Evolutionary conservation across 2,329 filamentous ascomycete genomes (phyloP).

Genomic region (Dichotomopilus funicola): DNA sequence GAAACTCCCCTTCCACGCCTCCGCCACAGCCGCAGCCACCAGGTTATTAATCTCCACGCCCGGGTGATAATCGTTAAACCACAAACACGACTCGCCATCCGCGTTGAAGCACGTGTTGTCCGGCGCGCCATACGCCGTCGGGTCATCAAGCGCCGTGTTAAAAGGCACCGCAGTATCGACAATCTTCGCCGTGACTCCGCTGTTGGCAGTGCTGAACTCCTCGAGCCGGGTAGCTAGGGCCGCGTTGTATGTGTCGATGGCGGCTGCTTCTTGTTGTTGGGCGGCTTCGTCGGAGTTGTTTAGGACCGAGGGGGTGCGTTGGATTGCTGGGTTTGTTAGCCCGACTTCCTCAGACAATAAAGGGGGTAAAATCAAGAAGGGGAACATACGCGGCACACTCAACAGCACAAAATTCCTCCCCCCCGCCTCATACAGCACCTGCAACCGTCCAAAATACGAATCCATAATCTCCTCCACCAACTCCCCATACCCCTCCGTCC

Average conservation of each 20-base stretch:
- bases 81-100: slow-evolving; percentile 39
- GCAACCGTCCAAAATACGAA: slow-evolving; percentile 36
- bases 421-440: slow-evolving; percentile 39
- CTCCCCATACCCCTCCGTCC: slow-evolving; percentile 33
- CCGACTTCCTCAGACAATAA: background rate
- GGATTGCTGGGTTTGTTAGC: slow-evolving; percentile 29
- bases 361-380: background rate
- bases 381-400: slow-evolving; percentile 37
- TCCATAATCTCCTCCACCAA: slow-evolving; percentile 35
- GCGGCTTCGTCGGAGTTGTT: slow-evolving; percentile 20
- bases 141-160: slow-evolving; percentile 37
- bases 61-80: slow-evolving; percentile 41
- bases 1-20: slow-evolving; percentile 26
- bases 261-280: slow-evolving; percentile 26
- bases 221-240: slow-evolving; percentile 26
- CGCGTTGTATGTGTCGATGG: slow-evolving; percentile 36
- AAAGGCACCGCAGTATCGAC: slow-evolving; percentile 38
- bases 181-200: slow-evolving; percentile 29
- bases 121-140: slow-evolving; percentile 35
- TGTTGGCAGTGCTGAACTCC: slow-evolving; percentile 31
- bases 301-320: slow-evolving; percentile 34
- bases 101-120: slow-evolving; percentile 37
- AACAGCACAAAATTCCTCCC: slow-evolving; percentile 43
- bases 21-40: slow-evolving; percentile 33
- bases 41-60: slow-evolving; percentile 35